Percentiles rank a stretch among this genome's conserved stretches.
Evolutionary conservation across 2,329 filamentous ascomycete species (phyloP).

Genomic region (Verticillium alfalfae): DNA sequence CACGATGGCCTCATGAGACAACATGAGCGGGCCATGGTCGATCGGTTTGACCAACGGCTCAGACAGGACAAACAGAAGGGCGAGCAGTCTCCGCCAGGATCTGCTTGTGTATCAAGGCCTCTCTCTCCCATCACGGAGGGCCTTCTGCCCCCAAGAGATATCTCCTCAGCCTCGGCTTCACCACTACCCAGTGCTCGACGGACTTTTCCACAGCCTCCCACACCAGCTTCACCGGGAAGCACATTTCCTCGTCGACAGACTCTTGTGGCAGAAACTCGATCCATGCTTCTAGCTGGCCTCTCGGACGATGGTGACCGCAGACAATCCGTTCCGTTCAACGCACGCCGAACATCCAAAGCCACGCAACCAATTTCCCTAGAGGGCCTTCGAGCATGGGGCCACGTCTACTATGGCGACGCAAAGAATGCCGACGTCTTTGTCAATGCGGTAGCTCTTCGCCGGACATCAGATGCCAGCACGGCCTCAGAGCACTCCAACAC

Average conservation of each 20-base stretch:
- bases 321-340: conserved; percentile 14
- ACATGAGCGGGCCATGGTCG: conserved; percentile 27
- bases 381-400: conserved; percentile 33
- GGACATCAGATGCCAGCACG: conserved; percentile 19
- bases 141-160: conserved; percentile 1
- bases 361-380: conserved; percentile 13
- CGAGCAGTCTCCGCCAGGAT: conserved; percentile 5
- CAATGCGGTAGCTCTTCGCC: conserved; percentile 32
- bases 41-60: conserved; percentile 22
- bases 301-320: conserved; percentile 16
- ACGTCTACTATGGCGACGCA: conserved; percentile 32
- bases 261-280: conserved; percentile 21
- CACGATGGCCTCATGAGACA: conserved; percentile 27
- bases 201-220: conserved; percentile 6
- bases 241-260: conserved; percentile 15
- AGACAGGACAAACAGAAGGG: conserved; percentile 11
- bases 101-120: conserved; percentile 5
- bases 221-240: conserved; percentile 9
- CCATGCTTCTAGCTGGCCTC: conserved; percentile 21
- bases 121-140: conserved; percentile 8
- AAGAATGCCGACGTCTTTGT: conserved; percentile 39
- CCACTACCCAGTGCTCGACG: conserved; percentile 6
- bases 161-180: background rate
- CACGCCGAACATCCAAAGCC: conserved; percentile 1
- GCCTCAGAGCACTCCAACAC: conserved; percentile 6